phyloP scores from a whole-genome alignment of 2,329 filamentous ascomycete species.

The Diaporthe caulivora region DNA sequence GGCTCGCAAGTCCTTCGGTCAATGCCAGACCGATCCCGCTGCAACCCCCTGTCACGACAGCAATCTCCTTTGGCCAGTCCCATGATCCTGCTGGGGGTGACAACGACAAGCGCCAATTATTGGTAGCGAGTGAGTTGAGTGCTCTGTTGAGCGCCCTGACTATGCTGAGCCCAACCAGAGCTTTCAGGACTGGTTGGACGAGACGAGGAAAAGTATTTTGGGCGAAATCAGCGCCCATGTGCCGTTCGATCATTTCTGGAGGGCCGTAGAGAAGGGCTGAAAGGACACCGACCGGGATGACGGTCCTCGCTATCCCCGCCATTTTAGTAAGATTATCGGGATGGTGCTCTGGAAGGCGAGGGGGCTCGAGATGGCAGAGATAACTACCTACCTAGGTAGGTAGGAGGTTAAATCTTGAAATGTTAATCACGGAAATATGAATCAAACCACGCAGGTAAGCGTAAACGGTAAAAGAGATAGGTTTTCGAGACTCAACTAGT shows the following conservation, averaged over 20 bases:
- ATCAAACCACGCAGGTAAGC: neutral
- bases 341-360: no score
- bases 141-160: constrained; percentile 37
- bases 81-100: constrained; percentile 37
- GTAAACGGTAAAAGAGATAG: neutral
- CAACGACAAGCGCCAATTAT: constrained; percentile 42
- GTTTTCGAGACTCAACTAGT: neutral
- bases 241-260: constrained; percentile 20
- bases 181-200: constrained; percentile 24
- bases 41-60: constrained; percentile 45
- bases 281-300: constrained; percentile 25
- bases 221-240: constrained; percentile 22
- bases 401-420: neutral
- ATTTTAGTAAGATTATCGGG: neutral
- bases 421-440: neutral
- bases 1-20: constrained; percentile 48
- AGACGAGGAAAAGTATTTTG: constrained; percentile 2
- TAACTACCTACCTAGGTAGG: no score
- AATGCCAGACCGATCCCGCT: constrained; percentile 53
- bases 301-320: neutral
- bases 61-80: constrained; percentile 46
- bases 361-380: neutral
- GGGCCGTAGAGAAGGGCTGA: constrained; percentile 35
- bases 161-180: constrained; percentile 30
- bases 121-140: constrained; percentile 43